These are phyloP conservation scores for Lasiodiplodia gonubiensis DNA, from an alignment of 2,329 filamentous ascomycete genomes.

Conservation along the genomic window DNA sequence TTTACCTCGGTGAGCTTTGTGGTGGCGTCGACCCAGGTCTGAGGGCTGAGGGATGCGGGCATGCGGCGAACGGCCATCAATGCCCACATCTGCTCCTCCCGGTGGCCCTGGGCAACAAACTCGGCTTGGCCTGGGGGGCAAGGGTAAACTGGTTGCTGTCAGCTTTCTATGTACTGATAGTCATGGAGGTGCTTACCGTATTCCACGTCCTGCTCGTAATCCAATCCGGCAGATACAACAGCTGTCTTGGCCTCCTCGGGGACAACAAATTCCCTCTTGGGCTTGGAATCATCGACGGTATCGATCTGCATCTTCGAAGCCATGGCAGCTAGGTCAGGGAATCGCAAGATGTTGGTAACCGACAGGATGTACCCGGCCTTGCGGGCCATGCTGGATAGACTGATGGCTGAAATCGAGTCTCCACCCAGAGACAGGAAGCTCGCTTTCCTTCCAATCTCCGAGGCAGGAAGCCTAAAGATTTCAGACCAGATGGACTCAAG, in stretches of 20 bases:
- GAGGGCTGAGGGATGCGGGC: conserved; percentile 14
- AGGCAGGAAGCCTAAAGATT: neutral
- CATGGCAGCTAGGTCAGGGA: conserved; percentile 4
- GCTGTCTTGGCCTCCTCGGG: no score
- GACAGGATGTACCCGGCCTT: neutral
- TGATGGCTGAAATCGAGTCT: conserved; percentile 28
- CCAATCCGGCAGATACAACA: no score
- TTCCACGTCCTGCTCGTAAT: neutral
- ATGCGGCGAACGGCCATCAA: conserved; percentile 25
- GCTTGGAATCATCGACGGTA: neutral
- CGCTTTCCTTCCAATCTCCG: neutral
- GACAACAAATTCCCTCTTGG: neutral
- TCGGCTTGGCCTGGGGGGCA: conserved; percentile 32
- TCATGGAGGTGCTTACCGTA: neutral
- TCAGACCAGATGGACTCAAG: conserved; percentile 2
- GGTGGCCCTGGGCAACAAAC: conserved; percentile 31
- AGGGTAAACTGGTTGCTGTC: conserved; percentile 28
- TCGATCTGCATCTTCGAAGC: neutral
- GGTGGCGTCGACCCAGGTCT: conserved; percentile 22
- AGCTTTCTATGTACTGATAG: no score
- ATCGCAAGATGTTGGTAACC: conserved; percentile 3
- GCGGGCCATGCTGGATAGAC: neutral
- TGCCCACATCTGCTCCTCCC: conserved; percentile 31
- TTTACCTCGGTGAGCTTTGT: conserved; percentile 29
- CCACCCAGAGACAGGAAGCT: conserved; percentile 17